Percentiles rank a stretch among this genome's conserved stretches.
Conservation (phyloP, 2,329 filamentous ascomycete genomes). For the Trichoderma aggressivum region DNA sequence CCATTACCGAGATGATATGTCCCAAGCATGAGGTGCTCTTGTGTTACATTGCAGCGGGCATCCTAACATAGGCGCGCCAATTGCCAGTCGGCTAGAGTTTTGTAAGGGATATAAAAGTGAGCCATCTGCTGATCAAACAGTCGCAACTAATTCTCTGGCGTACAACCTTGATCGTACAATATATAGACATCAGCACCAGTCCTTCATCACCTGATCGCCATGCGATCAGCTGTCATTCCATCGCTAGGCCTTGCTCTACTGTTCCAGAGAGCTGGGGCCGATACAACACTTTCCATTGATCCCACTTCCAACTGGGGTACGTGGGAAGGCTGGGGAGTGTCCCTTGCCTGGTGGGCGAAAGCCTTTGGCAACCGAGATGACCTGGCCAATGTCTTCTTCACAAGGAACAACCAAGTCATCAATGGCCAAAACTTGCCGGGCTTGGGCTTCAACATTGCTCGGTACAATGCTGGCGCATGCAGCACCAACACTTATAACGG, state of each 20-base stretch:
- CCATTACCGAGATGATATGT: neutral
- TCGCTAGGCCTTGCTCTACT: neutral
- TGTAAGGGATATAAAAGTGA: neutral
- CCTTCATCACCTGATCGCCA: neutral
- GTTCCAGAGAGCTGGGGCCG: neutral
- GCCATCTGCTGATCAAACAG: neutral
- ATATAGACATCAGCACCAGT: neutral
- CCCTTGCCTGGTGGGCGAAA: slow-evolving; percentile 12
- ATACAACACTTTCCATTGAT: neutral
- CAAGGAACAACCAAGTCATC: neutral
- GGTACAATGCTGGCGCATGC: neutral
- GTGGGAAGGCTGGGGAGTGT: slow-evolving; percentile 13
- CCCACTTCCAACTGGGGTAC: slow-evolving; percentile 1
- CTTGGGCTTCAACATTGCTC: slow-evolving; percentile 8
- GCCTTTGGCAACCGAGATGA: slow-evolving; percentile 8
- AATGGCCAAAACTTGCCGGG: neutral
- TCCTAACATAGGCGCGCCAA: neutral
- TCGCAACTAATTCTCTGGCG: neutral
- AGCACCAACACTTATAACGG: slow-evolving; percentile 5
- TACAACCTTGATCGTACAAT: neutral
- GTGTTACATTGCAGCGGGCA: neutral
- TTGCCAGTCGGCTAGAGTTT: neutral
- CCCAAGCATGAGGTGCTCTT: neutral
- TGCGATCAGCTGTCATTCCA: neutral
- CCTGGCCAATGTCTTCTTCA: neutral